These are phyloP conservation scores for Suillus paluster DNA, from an alignment of 768 basidiomycete species.

Conservation along the genomic window DNA sequence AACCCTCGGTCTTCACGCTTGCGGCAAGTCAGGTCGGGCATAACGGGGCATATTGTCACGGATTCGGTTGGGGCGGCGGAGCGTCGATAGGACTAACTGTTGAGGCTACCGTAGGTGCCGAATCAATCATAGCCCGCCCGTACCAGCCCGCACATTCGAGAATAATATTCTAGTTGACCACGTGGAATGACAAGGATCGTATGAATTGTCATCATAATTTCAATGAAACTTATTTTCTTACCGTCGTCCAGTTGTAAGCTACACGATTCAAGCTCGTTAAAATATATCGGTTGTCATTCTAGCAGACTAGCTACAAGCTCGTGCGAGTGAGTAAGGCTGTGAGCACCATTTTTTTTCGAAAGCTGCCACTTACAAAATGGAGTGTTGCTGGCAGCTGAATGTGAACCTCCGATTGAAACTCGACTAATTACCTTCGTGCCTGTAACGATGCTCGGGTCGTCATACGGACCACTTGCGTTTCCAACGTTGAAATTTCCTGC, in stretches of 20 bases:
- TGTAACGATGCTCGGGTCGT: conserved; percentile 4
- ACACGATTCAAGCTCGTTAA: not conserved
- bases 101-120: not conserved
- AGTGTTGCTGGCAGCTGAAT: not conserved
- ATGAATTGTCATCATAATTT: conserved; percentile 1
- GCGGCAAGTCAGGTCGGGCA: not conserved
- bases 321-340: no score
- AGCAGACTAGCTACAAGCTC: no score
- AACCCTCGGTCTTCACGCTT: not conserved
- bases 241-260: not conserved
- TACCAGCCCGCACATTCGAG: no score
- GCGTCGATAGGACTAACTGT: conserved; percentile 3
- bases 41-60: not conserved
- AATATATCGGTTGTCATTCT: no score
- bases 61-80: not conserved
- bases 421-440: not conserved
- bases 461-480: not conserved
- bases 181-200: not conserved
- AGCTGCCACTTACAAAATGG: conserved; percentile 3
- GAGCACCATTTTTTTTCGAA: not conserved
- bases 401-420: not conserved
- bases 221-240: conserved; percentile 1
- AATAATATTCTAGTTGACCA: not conserved
- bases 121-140: no score
- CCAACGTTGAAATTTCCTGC: no score